phyloP scores from a whole-genome alignment of 306 rosid species.

The Medicago truncatula region MtrunA17r5.0-ANR NC_053047.1:38276001-38276500 shows the following conservation, averaged over 20 bases:
- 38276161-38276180: conserved; percentile 50
- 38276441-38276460: conserved; percentile 70
- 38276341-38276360: conserved; percentile 78
- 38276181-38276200: conserved; percentile 73
- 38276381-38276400: conserved; percentile 68
- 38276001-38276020: conserved; percentile 58
- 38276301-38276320: conserved; percentile 75
- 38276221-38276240: conserved; percentile 84
- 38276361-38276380: conserved; percentile 60
- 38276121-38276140: conserved; percentile 53
- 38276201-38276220: conserved; percentile 70
- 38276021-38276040: conserved; percentile 71
- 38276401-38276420: conserved; percentile 78
- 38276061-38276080: conserved; percentile 46
- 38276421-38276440: conserved; percentile 67
- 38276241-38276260: conserved; percentile 67
- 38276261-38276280: conserved; percentile 70
- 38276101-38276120: conserved; percentile 62
- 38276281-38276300: conserved; percentile 77
- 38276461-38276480: conserved; percentile 66
- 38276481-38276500: conserved; percentile 52
- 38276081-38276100: conserved; percentile 54
- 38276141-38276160: conserved; percentile 58
- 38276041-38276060: conserved; percentile 64
- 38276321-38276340: conserved; percentile 60